Conservation (phyloP, 2,329 filamentous ascomycete species). For the Trichoderma koningii region DNA sequence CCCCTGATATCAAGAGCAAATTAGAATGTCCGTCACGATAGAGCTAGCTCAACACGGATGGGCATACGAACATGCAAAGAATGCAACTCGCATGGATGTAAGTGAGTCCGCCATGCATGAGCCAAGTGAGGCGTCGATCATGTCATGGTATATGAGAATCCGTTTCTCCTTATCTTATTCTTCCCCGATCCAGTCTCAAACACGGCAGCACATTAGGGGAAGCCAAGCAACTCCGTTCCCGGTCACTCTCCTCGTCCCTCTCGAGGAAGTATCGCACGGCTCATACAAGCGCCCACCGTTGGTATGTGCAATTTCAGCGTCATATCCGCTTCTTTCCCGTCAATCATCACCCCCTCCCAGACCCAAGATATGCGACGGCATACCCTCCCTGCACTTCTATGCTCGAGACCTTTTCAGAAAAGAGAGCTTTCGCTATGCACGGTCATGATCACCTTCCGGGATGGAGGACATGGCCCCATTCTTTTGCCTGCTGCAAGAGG, state of each 20-base stretch:
- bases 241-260: neutral
- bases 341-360: neutral
- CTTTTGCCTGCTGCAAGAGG: constrained; percentile 3
- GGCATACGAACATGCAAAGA: neutral
- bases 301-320: constrained; percentile 11
- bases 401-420: no score
- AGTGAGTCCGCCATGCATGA: neutral
- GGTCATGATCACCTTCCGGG: constrained; percentile 19
- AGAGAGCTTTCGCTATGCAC: neutral
- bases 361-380: constrained; percentile 12
- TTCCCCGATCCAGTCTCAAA: neutral
- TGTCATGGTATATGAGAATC: constrained; percentile 9
- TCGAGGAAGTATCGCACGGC: constrained; percentile 8
- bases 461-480: constrained; percentile 6
- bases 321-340: neutral
- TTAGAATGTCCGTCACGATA: neutral
- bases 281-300: constrained; percentile 19
- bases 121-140: constrained; percentile 3
- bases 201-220: neutral
- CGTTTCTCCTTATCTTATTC: neutral
- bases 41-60: constrained; percentile 1
- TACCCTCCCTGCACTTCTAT: neutral
- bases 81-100: neutral
- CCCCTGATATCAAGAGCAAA: no score
- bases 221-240: constrained; percentile 3